These are phyloP conservation scores for Scenedesmus sp. DNA, from an alignment of 163 green algal species.

Conservation along the genomic window DNA sequence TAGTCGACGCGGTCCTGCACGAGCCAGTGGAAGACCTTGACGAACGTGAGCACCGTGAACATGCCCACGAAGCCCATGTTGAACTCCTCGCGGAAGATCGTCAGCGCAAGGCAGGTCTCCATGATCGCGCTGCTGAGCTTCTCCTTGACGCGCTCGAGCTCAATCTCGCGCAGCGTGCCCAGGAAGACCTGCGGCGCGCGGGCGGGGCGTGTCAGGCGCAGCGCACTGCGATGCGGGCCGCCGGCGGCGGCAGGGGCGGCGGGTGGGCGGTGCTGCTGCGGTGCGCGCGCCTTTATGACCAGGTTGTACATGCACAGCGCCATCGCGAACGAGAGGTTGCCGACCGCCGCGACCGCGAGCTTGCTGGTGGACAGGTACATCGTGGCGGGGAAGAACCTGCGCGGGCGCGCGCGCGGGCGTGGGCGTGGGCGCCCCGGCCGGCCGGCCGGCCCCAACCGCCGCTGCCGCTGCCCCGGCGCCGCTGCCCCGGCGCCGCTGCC, in stretches of 20 bases:
- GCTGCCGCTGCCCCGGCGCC: no score
- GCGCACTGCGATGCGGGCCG: no score
- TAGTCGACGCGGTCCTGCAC: constrained; percentile 93
- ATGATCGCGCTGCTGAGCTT: constrained; percentile 88
- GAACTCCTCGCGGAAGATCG: constrained; percentile 98
- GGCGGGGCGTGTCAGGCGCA: not conserved
- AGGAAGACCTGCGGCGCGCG: constrained; percentile 86
- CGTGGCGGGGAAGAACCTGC: constrained; percentile 91
- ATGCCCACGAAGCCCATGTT: constrained; percentile 89
- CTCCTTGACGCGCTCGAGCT: constrained; percentile 96
- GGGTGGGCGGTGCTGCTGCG: not conserved
- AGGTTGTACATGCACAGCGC: constrained; percentile 77
- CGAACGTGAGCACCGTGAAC: constrained; percentile 93
- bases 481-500: no score
- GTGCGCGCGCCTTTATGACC: constrained; percentile 68
- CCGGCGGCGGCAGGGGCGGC: no score
- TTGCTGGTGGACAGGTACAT: constrained; percentile 95
- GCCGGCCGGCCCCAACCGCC: no score
- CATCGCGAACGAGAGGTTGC: constrained; percentile 92
- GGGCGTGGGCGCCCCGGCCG: no score
- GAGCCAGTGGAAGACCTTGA: constrained; percentile 98
- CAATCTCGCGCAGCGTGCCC: constrained; percentile 87
- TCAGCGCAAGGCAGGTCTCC: constrained; percentile 97
- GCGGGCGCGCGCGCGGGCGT: no score
- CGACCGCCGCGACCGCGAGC: constrained; percentile 87